Conservation (phyloP, 1,284 basidiomycete genomes). For the Heterobasidion irregulare region DNA sequence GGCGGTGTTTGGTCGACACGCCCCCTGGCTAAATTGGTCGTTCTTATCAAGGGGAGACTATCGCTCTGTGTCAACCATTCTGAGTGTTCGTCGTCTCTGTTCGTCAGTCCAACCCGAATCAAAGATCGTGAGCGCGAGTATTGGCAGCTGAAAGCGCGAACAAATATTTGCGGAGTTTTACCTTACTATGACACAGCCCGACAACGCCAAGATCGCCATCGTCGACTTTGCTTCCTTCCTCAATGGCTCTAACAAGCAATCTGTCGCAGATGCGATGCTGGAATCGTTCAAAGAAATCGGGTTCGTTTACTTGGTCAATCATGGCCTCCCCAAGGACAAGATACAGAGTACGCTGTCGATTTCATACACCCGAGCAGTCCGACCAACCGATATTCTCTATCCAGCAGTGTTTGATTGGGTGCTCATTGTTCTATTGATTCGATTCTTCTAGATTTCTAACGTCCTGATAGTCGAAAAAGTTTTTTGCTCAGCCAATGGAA, state of each 20-base stretch:
- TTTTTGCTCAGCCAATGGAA: slow-evolving; percentile 44
- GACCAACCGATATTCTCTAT: neutral
- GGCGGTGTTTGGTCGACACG: too few relatives aligned
- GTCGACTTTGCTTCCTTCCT: slow-evolving; percentile 22
- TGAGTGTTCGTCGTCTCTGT: too few relatives aligned
- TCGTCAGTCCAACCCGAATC: too few relatives aligned
- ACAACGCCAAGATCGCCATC: slow-evolving; percentile 4
- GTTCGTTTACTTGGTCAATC: slow-evolving; percentile 34
- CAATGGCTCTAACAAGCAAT: slow-evolving; percentile 18
- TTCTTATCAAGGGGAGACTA: too few relatives aligned
- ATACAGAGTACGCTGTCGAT: slow-evolving; percentile 20
- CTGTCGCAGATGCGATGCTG: slow-evolving; percentile 22
- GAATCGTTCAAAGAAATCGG: slow-evolving; percentile 27
- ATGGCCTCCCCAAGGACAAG: slow-evolving; percentile 30
- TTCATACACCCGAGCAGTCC: neutral
- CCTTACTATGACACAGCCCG: neutral
- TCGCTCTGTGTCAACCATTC: too few relatives aligned
- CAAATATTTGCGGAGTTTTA: neutral
- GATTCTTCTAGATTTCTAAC: neutral
- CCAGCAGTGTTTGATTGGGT: slow-evolving; percentile 44
- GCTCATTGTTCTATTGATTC: neutral
- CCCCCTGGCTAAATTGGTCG: too few relatives aligned
- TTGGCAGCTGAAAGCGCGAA: too few relatives aligned
- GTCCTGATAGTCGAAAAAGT: slow-evolving; percentile 31
- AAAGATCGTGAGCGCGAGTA: too few relatives aligned